phyloP scores from a whole-genome alignment of 2,329 filamentous ascomycete species.

The Alternaria gansuensis region DNA sequence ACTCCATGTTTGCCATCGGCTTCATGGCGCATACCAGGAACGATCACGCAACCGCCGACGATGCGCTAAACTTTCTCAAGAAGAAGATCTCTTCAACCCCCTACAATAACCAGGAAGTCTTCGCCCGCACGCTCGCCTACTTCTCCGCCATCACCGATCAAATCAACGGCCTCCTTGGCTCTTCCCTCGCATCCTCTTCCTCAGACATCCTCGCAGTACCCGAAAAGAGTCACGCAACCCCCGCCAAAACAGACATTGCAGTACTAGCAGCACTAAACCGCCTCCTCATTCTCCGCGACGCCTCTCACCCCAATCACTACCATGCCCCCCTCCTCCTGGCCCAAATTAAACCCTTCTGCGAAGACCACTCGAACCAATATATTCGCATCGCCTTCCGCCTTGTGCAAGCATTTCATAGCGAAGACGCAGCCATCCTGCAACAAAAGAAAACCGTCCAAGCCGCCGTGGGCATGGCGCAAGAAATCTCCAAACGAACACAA shows the following conservation, averaged over 20 bases:
- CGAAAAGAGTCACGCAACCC: slow-evolving; percentile 29
- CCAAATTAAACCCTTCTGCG: slow-evolving; percentile 72
- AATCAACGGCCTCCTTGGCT: slow-evolving; percentile 75
- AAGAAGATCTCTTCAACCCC: slow-evolving; percentile 54
- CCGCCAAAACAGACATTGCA: slow-evolving; percentile 53
- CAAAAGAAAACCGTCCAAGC: slow-evolving; percentile 79
- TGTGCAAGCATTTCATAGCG: slow-evolving; percentile 70
- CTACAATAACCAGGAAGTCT: slow-evolving; percentile 51
- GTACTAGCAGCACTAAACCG: slow-evolving; percentile 60
- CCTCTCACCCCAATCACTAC: slow-evolving; percentile 56
- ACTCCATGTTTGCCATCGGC: slow-evolving; percentile 75
- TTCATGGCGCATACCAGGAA: slow-evolving; percentile 75
- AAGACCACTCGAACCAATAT: slow-evolving; percentile 74
- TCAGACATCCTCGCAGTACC: slow-evolving; percentile 67
- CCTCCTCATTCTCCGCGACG: slow-evolving; percentile 57
- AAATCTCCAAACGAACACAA: slow-evolving; percentile 71
- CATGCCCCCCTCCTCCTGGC: slow-evolving; percentile 70
- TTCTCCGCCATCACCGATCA: slow-evolving; percentile 79
- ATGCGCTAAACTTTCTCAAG: slow-evolving; percentile 18
- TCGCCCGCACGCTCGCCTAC: slow-evolving; percentile 70
- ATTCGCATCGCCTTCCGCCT: slow-evolving; percentile 81
- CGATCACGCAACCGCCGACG: slow-evolving; percentile 66
- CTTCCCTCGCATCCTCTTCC: slow-evolving; percentile 73
- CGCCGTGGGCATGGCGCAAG: slow-evolving; percentile 64
- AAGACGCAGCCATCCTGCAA: slow-evolving; percentile 72